phyloP scores from a whole-genome alignment of 805 yeast genomes.

The Yarrowia sp. region DNA sequence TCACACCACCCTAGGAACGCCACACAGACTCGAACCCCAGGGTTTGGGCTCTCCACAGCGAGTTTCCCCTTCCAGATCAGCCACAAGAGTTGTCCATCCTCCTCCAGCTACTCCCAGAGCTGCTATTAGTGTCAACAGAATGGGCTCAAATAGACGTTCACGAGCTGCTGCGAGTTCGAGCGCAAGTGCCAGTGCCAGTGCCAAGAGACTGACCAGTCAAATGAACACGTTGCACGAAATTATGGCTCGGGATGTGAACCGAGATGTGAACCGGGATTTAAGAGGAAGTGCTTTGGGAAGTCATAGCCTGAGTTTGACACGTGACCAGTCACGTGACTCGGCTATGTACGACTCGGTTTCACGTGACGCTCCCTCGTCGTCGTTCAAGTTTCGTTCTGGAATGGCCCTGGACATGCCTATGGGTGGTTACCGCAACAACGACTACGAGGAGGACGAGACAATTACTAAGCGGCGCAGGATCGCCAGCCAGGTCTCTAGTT shows the following conservation, averaged over 20 bases:
- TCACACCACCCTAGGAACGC: not conserved
- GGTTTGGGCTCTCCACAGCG: slow-evolving; percentile 5
- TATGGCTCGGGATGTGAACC: not conserved
- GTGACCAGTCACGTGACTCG: not conserved
- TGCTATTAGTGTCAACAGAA: not conserved
- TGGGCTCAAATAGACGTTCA: not conserved
- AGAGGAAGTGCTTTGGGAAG: no score
- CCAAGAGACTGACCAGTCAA: not conserved
- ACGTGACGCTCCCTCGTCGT: not conserved
- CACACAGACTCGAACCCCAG: not conserved
- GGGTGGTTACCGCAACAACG: not conserved
- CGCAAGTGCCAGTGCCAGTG: not conserved
- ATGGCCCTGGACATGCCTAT: slow-evolving; percentile 1
- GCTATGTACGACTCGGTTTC: not conserved
- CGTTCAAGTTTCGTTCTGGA: not conserved
- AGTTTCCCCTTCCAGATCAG: not conserved
- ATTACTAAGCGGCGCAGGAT: not conserved
- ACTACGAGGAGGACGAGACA: not conserved
- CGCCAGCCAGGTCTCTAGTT: not conserved
- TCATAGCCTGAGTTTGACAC: not conserved
- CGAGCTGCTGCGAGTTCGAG: not conserved
- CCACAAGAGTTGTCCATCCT: not conserved
- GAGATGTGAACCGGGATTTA: no score
- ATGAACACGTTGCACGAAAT: not conserved
- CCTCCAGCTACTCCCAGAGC: slow-evolving; percentile 20